These are phyloP conservation scores for Plectosphaerella sp. DNA, from an alignment of 2,329 filamentous ascomycete genomes.

Conservation along the genomic window DNA sequence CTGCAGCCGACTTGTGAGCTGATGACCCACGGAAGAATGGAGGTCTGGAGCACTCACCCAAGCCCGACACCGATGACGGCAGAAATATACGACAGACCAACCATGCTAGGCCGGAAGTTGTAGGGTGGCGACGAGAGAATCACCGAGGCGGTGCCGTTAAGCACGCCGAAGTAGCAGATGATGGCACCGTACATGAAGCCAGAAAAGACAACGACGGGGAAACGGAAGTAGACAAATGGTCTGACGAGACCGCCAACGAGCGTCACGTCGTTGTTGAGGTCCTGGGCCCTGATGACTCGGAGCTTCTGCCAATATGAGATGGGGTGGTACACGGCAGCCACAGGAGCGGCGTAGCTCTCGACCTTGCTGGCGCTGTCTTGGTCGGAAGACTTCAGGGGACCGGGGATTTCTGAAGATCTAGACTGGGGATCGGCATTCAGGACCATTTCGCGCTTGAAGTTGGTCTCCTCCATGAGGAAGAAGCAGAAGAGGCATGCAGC, in stretches of 20 bases:
- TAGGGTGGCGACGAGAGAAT: constrained; percentile 31
- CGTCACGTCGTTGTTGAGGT: too few species aligned
- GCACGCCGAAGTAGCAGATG: constrained; percentile 36
- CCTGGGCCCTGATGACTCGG: too few species aligned
- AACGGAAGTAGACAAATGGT: not conserved
- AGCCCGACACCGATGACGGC: constrained; percentile 26
- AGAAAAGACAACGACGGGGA: constrained; percentile 34
- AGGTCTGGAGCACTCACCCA: constrained; percentile 15
- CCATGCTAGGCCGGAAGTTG: constrained; percentile 31
- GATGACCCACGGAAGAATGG: not conserved
- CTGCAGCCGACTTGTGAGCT: not conserved
- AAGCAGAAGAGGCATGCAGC: constrained; percentile 35
- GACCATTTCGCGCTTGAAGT: not conserved
- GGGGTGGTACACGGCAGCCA: not conserved
- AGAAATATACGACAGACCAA: constrained; percentile 32
- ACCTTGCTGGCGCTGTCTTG: not conserved
- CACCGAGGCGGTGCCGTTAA: constrained; percentile 37
- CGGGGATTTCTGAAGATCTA: not conserved
- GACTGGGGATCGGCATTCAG: not conserved
- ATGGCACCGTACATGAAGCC: constrained; percentile 38
- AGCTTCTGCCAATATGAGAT: not conserved
- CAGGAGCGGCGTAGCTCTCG: not conserved
- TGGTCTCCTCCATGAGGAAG: constrained; percentile 31
- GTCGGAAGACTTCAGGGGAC: not conserved
- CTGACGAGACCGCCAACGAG: too few species aligned